These are phyloP conservation scores for Sutorius australiensis DNA, from an alignment of 768 basidiomycete genomes.

Conservation along the genomic window DNA sequence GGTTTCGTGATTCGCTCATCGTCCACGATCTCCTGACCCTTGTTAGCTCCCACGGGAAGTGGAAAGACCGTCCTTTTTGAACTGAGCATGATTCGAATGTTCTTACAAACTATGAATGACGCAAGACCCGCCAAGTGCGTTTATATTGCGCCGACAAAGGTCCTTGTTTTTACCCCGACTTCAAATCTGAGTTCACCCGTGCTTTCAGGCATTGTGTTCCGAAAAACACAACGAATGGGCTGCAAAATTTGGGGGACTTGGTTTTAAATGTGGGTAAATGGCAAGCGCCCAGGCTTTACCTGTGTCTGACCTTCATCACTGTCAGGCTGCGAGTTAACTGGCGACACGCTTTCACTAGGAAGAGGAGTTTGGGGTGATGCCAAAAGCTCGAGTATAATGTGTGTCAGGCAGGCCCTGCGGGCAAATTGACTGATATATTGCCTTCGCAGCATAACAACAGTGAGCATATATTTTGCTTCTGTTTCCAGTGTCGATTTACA, in stretches of 20 bases:
- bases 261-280: constrained; percentile 61
- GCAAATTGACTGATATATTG: constrained; percentile 1
- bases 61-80: constrained; percentile 97
- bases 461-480: constrained; percentile 29
- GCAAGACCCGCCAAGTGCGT: constrained; percentile 59
- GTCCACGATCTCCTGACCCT: constrained; percentile 1
- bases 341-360: constrained; percentile 75
- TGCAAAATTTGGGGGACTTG: constrained; percentile 69
- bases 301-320: background rate
- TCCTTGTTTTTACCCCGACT: constrained; percentile 20
- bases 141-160: constrained; percentile 94
- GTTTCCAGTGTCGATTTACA: background rate
- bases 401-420: constrained; percentile 4
- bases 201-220: constrained; percentile 72
- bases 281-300: background rate
- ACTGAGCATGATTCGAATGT: constrained; percentile 76
- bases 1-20: constrained; percentile 7
- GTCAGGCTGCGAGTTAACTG: constrained; percentile 85
- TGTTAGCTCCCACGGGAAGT: constrained; percentile 86
- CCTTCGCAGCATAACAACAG: constrained; percentile 66
- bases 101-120: constrained; percentile 40
- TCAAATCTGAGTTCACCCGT: background rate
- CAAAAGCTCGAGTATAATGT: constrained; percentile 78
- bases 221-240: constrained; percentile 86
- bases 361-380: constrained; percentile 70